Evolutionary conservation across 2,329 filamentous ascomycete genomes (phyloP), one percentile per base, ranked within the genome.

Genomic region (Colletotrichum simmondsii): DNA sequence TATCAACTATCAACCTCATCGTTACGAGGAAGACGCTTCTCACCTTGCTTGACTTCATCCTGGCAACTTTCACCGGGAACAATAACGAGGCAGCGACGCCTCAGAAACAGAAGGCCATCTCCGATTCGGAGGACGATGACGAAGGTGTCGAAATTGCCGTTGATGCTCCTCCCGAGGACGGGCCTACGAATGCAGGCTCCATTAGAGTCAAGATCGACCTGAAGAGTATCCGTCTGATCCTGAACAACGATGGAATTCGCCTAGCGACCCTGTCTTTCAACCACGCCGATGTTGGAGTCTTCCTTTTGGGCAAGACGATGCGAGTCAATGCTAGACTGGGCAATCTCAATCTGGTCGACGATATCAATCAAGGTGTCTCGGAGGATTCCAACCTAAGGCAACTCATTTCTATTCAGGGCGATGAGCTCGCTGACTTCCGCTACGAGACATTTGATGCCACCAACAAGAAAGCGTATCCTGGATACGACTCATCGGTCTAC

Each of bases 231-330:
- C 91, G 95, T 2, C 88, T 99, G 32, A 96, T 99, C 75, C 87
- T 99, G 68, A 99, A 99, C 81, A 98, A 99, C 75, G 97, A 99
- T 80, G 97, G 97, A 0, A 97, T 98, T 71, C 92, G 97, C 30
- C 88, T 99, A 32, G 97, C 97, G 32, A 99, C 97, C 0, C 84
- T 99, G 22, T 97, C 95, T 66, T 91, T 99, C 78, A 97, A 95
- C 76, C 96, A 97, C 72, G 97, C 95, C 2, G 94, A 98, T 79
- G 93, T 98, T 42, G 94, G 94, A 1, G 92, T 99, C 7, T 97
- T 97, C 84, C 86, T 99, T 5, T 91, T 93, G 63, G 95, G 93
- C 53, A 94, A 92, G 76, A 93, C 94, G 0, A 97, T 99, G 94
- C 91, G 94, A 42, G 91, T 99, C 30, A 94, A 93, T 60, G 95